phyloP scores from a whole-genome alignment of 345 rosid genomes.

The Populus euphratica region DNA sequence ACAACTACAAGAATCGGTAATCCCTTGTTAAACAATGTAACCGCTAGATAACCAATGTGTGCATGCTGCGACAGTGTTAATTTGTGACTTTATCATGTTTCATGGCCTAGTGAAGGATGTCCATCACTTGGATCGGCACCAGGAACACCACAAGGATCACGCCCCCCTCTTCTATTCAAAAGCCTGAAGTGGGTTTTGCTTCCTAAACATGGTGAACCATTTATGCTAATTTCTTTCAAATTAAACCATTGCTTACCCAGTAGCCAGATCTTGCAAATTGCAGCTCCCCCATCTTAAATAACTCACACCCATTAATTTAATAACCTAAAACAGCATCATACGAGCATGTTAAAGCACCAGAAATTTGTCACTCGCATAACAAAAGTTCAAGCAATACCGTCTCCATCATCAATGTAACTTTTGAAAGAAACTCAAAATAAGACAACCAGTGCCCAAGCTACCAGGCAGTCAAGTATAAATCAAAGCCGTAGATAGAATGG shows the following conservation, averaged over 20 bases:
- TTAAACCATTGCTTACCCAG: too few relatives aligned
- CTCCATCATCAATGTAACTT: not conserved
- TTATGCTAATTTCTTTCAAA: too few relatives aligned
- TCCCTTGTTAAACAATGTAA: not conserved
- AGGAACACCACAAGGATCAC: not conserved
- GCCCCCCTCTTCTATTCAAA: too few relatives aligned
- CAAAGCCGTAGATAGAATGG: slow-evolving; percentile 4
- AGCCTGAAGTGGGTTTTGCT: too few relatives aligned
- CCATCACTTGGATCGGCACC: not conserved
- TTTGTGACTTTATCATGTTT: not conserved
- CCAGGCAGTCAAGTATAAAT: slow-evolving; percentile 5
- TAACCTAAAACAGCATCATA: not conserved
- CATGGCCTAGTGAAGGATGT: not conserved
- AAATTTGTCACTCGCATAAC: slow-evolving; percentile 1
- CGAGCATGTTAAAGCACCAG: not conserved
- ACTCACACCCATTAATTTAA: not conserved
- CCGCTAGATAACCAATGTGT: not conserved
- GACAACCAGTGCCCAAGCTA: slow-evolving; percentile 10
- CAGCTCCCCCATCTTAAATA: not conserved
- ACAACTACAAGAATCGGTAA: not conserved
- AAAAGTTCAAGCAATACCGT: not conserved
- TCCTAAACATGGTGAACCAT: too few relatives aligned
- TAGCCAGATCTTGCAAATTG: too few relatives aligned
- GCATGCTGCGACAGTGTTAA: too few relatives aligned
- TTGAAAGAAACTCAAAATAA: not conserved